Percentiles rank a stretch among this genome's conserved stretches.
Evolutionary conservation across 2,329 filamentous ascomycete genomes (phyloP).

Genomic region (Cercospora beticola): DNA sequence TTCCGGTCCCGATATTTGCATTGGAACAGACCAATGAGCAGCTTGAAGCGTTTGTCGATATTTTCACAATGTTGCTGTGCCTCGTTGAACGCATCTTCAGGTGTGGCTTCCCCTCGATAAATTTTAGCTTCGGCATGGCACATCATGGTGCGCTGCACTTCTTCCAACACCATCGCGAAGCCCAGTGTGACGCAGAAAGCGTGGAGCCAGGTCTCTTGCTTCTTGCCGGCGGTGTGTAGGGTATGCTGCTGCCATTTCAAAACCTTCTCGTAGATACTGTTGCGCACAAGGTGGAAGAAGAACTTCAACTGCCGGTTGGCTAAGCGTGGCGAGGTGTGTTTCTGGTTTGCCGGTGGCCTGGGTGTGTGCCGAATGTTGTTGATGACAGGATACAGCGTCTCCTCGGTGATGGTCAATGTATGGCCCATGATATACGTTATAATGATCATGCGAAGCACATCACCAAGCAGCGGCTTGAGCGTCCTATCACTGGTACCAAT

Average conservation of each 20-base stretch:
- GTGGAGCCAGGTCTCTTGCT: conserved; percentile 47
- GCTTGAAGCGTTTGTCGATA: conserved; percentile 47
- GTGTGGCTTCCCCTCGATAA: conserved; percentile 30
- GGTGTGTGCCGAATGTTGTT: conserved; percentile 41
- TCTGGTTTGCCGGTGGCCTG: conserved; percentile 28
- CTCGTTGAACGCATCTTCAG: conserved; percentile 11
- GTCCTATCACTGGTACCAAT: conserved; percentile 32
- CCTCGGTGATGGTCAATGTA: conserved; percentile 47
- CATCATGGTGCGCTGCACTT: conserved; percentile 49
- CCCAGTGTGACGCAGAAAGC: conserved; percentile 50
- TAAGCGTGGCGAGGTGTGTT: conserved; percentile 43
- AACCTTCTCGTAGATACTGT: conserved; percentile 43
- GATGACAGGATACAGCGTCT: conserved; percentile 41
- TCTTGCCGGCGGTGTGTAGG: conserved; percentile 44
- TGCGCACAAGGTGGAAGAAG: conserved; percentile 49
- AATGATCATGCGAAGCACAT: conserved; percentile 48
- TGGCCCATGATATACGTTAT: conserved; percentile 53
- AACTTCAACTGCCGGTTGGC: conserved; percentile 53
- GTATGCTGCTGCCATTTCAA: conserved; percentile 51
- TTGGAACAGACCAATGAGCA: conserved; percentile 48
- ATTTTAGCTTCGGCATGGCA: conserved; percentile 44
- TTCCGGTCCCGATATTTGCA: conserved; percentile 49
- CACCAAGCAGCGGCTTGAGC: conserved; percentile 43
- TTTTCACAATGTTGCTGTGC: conserved; percentile 44
- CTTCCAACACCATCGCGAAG: conserved; percentile 50